Conservation (phyloP, 257 asterid genomes). For the Solanum arcanum region DNA sequence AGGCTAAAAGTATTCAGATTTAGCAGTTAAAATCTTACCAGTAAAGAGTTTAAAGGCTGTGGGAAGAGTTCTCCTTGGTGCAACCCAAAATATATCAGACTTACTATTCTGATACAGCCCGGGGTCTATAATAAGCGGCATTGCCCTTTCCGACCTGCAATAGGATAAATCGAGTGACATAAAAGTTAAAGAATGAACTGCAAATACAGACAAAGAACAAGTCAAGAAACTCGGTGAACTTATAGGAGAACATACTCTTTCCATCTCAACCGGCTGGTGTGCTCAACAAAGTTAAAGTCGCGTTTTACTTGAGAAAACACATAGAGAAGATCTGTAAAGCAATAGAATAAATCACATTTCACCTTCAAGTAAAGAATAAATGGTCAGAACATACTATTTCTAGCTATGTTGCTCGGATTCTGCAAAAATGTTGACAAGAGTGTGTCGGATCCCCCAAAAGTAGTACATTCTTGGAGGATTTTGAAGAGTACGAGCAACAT, state of each 20-base stretch:
- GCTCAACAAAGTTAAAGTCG: constrained; percentile 54
- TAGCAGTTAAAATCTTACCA: not conserved
- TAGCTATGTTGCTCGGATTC: not conserved
- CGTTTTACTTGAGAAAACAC: constrained; percentile 41
- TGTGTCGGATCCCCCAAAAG: not conserved
- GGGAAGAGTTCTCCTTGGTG: constrained; percentile 52
- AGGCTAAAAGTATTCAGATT: not conserved
- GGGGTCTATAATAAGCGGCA: constrained; percentile 74
- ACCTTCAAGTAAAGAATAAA: not conserved
- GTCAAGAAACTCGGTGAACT: not conserved
- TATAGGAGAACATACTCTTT: constrained; percentile 43
- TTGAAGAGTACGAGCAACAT: not conserved
- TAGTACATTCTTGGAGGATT: not conserved
- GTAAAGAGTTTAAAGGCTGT: constrained; percentile 41
- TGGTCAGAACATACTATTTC: not conserved
- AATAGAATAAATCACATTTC: not conserved
- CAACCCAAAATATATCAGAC: constrained; percentile 53
- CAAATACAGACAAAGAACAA: not conserved
- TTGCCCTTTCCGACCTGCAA: constrained; percentile 54
- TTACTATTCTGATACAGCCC: constrained; percentile 63
- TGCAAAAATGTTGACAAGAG: not conserved
- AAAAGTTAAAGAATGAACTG: not conserved
- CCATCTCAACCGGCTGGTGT: constrained; percentile 69
- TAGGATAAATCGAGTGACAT: not conserved
- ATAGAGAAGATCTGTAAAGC: constrained; percentile 60